Conservation (phyloP, 495 filamentous ascomycete genomes). For the Mytilinidion resinicola region DNA sequence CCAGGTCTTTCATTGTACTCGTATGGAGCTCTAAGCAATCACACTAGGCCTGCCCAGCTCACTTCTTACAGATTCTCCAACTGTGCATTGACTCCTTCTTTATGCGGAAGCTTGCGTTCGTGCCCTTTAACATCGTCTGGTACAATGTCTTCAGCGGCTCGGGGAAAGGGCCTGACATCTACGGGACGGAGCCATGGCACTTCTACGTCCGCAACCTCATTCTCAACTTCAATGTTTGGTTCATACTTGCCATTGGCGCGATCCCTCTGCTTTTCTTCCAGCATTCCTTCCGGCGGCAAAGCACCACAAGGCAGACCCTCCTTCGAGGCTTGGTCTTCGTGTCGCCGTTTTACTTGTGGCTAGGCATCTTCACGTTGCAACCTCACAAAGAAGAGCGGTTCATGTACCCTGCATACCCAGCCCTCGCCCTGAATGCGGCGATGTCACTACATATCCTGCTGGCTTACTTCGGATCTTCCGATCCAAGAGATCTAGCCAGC, state of each 20-base stretch:
- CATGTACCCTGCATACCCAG: conserved; percentile 95
- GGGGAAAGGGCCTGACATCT: conserved; percentile 80
- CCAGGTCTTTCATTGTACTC: conserved; percentile 59
- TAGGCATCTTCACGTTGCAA: conserved; percentile 82
- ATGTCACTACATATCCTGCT: conserved; percentile 73
- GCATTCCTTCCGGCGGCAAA: conserved; percentile 37
- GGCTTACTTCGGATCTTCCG: conserved; percentile 59
- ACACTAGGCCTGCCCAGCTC: conserved; percentile 23
- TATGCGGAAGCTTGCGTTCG: conserved; percentile 68
- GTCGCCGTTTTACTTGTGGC: conserved; percentile 89
- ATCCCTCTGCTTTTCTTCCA: conserved; percentile 56
- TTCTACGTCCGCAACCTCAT: conserved; percentile 91
- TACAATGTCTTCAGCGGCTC: conserved; percentile 87
- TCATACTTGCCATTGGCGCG: conserved; percentile 70
- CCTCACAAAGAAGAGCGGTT: conserved; percentile 98
- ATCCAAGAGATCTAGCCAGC: conserved; percentile 57
- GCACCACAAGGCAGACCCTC: conserved; percentile 36
- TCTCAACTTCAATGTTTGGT: conserved; percentile 95
- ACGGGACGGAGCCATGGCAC: conserved; percentile 93
- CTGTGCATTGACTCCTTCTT: conserved; percentile 68
- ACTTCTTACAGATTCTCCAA: conserved; percentile 47
- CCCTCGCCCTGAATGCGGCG: conserved; percentile 88
- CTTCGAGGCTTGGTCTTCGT: conserved; percentile 70
- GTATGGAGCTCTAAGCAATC: conserved; percentile 46
- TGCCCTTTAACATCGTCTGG: conserved; percentile 85